Evolutionary conservation across 345 rosid species (phyloP).

Genomic region (Rubroshorea leprosula): DNA sequence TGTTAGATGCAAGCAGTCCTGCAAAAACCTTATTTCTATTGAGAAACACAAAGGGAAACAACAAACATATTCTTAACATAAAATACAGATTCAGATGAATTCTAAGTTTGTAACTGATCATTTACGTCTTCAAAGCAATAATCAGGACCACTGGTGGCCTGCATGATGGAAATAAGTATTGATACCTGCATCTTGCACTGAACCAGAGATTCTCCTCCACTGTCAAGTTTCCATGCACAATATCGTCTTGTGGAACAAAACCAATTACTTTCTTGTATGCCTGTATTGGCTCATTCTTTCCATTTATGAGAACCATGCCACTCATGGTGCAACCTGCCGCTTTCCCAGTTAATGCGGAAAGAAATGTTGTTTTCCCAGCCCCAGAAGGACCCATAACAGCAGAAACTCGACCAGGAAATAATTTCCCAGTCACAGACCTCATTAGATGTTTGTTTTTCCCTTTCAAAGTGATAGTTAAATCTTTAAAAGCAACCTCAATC

Average conservation of each 20-base stretch:
- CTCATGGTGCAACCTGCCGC: slow-evolving; percentile 66
- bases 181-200: slow-evolving; percentile 98
- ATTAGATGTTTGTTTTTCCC: slow-evolving; percentile 76
- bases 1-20: not conserved
- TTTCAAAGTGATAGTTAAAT: slow-evolving; percentile 69
- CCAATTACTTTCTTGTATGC: slow-evolving; percentile 89
- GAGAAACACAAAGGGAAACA: too few species aligned
- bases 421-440: slow-evolving; percentile 86
- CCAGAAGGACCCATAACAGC: slow-evolving; percentile 99
- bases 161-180: not conserved
- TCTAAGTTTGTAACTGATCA: too few species aligned
- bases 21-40: not conserved
- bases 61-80: too few species aligned
- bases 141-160: not conserved
- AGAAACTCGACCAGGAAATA: slow-evolving; percentile 83
- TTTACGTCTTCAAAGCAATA: too few species aligned
- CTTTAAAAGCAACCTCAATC: slow-evolving; percentile 80
- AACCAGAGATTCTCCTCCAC: slow-evolving; percentile 98
- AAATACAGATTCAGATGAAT: too few species aligned
- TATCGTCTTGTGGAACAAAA: slow-evolving; percentile 97
- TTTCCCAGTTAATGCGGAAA: slow-evolving; percentile 89
- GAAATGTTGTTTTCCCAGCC: slow-evolving; percentile 96
- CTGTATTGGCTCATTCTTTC: slow-evolving; percentile 72
- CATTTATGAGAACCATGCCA: slow-evolving; percentile 81
- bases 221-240: slow-evolving; percentile 96